Conservation (phyloP, 495 filamentous ascomycete species). For the Aspergillus carlsbadensis region DNA sequence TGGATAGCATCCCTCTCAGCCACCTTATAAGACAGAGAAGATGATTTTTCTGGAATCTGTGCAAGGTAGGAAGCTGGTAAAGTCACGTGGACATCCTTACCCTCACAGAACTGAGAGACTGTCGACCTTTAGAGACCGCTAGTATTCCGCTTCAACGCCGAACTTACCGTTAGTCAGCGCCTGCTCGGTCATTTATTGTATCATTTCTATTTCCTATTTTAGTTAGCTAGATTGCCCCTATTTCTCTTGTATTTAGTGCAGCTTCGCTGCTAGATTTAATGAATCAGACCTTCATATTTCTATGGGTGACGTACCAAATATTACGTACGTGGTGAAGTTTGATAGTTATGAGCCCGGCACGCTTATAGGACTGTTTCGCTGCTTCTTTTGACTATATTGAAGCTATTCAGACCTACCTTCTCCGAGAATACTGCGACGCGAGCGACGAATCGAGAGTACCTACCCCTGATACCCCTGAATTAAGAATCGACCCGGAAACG, state of each 20-base stretch:
- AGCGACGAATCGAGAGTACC: not conserved
- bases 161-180: not conserved
- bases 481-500: not conserved
- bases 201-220: no score
- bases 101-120: conserved; percentile 3
- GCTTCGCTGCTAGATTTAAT: conserved; percentile 1
- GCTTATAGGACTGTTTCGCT: not conserved
- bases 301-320: not conserved
- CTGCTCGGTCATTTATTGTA: not conserved
- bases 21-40: not conserved
- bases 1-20: not conserved
- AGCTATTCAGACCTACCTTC: not conserved
- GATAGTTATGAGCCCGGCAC: not conserved
- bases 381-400: not conserved
- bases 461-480: not conserved
- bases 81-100: conserved; percentile 17
- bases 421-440: not conserved
- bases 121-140: not conserved
- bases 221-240: conserved; percentile 6
- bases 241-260: conserved; percentile 2
- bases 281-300: conserved; percentile 3
- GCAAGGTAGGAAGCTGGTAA: not conserved
- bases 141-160: not conserved
- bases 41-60: not conserved
- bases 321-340: not conserved